These are phyloP conservation scores for Podaxis carcinomalis DNA, from an alignment of 768 basidiomycete genomes.

Conservation along the genomic window DNA sequence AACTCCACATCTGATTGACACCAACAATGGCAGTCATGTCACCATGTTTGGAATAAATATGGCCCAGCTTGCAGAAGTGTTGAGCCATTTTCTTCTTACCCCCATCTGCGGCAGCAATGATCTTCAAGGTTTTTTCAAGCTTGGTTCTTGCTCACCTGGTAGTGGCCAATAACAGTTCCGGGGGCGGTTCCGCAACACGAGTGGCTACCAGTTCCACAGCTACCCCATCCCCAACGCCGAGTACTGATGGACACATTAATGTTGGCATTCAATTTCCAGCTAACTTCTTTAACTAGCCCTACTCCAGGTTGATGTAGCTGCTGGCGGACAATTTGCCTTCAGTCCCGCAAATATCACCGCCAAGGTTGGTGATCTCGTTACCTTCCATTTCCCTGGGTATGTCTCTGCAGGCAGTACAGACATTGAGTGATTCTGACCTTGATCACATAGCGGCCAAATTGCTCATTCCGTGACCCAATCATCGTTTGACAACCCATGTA, in stretches of 20 bases:
- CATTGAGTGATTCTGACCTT: background rate
- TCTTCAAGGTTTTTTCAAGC: background rate
- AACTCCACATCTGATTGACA: too few species aligned
- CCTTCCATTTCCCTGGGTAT: constrained; percentile 50
- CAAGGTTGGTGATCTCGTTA: constrained; percentile 42
- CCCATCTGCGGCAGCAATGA: background rate
- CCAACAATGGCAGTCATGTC: background rate
- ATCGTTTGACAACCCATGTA: constrained; percentile 49
- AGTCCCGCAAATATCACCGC: constrained; percentile 44
- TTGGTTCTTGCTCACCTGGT: constrained; percentile 18
- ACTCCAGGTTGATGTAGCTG: constrained; percentile 39
- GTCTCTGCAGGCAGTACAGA: constrained; percentile 21
- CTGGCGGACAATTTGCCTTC: constrained; percentile 35
- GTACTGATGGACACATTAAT: constrained; percentile 31
- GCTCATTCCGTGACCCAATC: constrained; percentile 56
- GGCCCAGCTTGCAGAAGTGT: background rate
- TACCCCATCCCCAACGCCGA: constrained; percentile 35
- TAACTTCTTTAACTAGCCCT: background rate
- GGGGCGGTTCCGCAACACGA: constrained; percentile 15
- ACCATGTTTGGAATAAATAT: background rate
- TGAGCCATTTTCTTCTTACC: background rate
- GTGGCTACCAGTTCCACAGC: constrained; percentile 22
- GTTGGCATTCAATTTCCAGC: constrained; percentile 18
- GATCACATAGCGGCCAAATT: constrained; percentile 15
- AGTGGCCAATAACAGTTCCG: constrained; percentile 33